Percentiles rank a stretch among this genome's conserved stretches.
phyloP scores from a whole-genome alignment of 179 eudicot genomes.

The Sideroxylon spinosum region DNA sequence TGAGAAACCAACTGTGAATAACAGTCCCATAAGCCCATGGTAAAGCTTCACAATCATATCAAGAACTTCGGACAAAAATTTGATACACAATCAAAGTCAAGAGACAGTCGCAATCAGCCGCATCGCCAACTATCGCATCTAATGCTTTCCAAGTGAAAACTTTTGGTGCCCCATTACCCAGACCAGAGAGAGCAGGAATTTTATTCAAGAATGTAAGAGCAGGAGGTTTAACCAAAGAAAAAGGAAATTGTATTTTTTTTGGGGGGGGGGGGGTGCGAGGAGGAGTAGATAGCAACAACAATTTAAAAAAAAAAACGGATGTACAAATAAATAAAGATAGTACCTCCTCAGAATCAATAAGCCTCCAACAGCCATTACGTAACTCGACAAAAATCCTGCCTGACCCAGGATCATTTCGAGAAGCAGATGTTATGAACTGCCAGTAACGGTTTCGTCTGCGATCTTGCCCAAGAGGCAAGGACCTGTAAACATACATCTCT shows the following conservation, averaged over 20 bases:
- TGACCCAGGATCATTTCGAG: slow-evolving; percentile 77
- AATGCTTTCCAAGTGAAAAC: neutral
- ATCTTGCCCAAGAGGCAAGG: slow-evolving; percentile 88
- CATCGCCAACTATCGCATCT: neutral
- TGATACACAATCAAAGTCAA: neutral
- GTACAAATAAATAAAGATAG: neutral
- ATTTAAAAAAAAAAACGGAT: neutral
- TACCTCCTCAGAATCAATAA: slow-evolving; percentile 84
- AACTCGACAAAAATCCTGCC: slow-evolving; percentile 81
- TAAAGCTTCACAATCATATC: neutral
- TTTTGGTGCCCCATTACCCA: neutral
- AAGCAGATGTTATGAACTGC: slow-evolving; percentile 70
- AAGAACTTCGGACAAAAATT: neutral
- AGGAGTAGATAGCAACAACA: neutral
- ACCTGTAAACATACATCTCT: slow-evolving; percentile 73
- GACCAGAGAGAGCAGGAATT: neutral
- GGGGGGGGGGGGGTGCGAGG: neutral
- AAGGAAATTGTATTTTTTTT: no score
- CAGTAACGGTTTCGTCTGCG: slow-evolving; percentile 85
- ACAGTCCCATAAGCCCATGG: neutral
- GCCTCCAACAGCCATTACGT: slow-evolving; percentile 66
- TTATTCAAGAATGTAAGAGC: no score
- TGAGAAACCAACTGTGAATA: neutral
- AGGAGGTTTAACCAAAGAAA: no score
- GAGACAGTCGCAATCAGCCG: neutral